Percentiles rank a stretch among this genome's conserved stretches.
Conservation (phyloP, 2,329 filamentous ascomycete genomes). For the Ophiostoma australiae region DNA sequence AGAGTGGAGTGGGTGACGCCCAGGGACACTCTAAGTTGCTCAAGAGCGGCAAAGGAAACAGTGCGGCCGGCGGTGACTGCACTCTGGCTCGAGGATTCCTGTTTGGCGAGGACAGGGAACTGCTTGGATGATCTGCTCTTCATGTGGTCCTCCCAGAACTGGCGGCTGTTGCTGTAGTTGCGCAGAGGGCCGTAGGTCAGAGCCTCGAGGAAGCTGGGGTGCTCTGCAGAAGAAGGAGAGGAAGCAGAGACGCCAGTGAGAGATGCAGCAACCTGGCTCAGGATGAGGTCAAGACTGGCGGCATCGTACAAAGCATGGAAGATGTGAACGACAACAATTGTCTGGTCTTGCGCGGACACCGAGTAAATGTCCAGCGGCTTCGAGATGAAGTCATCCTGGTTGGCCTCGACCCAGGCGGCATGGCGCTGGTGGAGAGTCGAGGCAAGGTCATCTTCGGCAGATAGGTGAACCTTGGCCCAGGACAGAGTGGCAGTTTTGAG, state of each 20-base stretch:
- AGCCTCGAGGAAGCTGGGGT: conserved; percentile 54
- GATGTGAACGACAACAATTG: conserved; percentile 58
- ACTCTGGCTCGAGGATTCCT: conserved; percentile 15
- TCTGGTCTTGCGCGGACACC: conserved; percentile 30
- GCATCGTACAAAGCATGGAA: conserved; percentile 90
- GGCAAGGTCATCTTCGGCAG: conserved; percentile 34
- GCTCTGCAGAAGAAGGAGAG: not conserved
- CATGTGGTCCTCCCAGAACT: conserved; percentile 66
- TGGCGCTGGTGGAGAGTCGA: conserved; percentile 37
- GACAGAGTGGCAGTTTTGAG: conserved; percentile 40
- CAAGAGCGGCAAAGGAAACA: conserved; percentile 43
- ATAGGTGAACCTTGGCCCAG: conserved; percentile 40
- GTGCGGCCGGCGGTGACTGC: conserved; percentile 27
- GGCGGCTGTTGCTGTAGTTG: conserved; percentile 37
- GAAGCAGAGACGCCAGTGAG: no score
- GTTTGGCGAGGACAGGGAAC: conserved; percentile 24
- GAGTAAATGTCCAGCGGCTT: conserved; percentile 51
- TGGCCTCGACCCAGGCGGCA: conserved; percentile 50
- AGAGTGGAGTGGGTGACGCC: conserved; percentile 75
- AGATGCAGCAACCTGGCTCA: conserved; percentile 49
- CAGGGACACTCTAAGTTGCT: conserved; percentile 51
- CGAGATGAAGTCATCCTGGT: conserved; percentile 43
- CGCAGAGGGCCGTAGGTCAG: conserved; percentile 65
- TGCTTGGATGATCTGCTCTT: conserved; percentile 32
- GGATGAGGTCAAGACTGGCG: conserved; percentile 64